Conservation (phyloP, 1,284 basidiomycete genomes). For the Cerrena zonata region DNA sequence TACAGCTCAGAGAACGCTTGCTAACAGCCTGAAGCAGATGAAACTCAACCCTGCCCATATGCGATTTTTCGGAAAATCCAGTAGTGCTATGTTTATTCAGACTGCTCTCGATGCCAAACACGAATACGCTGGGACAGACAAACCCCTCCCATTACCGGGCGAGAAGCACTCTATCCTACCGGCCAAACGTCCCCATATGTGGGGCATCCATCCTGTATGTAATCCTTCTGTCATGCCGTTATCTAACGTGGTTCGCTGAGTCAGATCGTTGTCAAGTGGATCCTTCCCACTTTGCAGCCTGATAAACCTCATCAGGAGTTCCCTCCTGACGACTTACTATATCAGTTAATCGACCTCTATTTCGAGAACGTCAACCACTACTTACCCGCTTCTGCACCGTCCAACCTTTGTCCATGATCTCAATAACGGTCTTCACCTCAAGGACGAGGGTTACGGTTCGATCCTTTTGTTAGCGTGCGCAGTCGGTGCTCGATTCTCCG, state of each 20-base stretch:
- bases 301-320: constrained; percentile 37
- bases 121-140: constrained; percentile 30
- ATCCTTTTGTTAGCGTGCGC: constrained; percentile 74
- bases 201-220: constrained; percentile 27
- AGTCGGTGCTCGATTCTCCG: constrained; percentile 61
- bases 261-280: constrained; percentile 13
- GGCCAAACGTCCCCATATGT: constrained; percentile 23
- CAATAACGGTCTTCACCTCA: constrained; percentile 50
- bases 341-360: constrained; percentile 60
- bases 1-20: constrained; percentile 23
- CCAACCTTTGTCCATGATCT: constrained; percentile 67
- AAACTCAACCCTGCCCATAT: constrained; percentile 28
- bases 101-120: constrained; percentile 48
- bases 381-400: constrained; percentile 70
- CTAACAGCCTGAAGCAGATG: constrained; percentile 23
- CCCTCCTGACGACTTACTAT: constrained; percentile 59
- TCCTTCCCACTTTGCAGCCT: not conserved
- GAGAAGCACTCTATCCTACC: not conserved
- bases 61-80: constrained; percentile 51
- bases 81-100: constrained; percentile 44
- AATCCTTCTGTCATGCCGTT: constrained; percentile 17
- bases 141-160: constrained; percentile 9
- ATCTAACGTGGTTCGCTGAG: constrained; percentile 25
- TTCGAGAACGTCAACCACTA: constrained; percentile 60
- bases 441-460: constrained; percentile 59